A percentile compares a stretch with the other conserved stretches of the same genome.
These are phyloP conservation scores for Erythrophleum fordii DNA, from an alignment of 306 rosid species.

Conservation along the genomic window DNA sequence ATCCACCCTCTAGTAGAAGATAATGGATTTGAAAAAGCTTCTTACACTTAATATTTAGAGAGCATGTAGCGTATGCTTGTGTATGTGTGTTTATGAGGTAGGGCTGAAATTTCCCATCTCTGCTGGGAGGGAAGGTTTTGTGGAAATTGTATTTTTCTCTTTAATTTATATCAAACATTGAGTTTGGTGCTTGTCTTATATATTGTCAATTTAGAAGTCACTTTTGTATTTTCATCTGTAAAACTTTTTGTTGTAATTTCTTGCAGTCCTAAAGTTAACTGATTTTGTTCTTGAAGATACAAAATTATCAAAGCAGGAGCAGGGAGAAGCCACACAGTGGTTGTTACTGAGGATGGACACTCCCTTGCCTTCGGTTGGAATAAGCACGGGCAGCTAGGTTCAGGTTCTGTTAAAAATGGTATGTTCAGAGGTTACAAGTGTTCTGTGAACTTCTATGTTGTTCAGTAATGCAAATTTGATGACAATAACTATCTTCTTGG, in stretches of 20 bases:
- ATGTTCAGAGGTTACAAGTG: constrained; percentile 27
- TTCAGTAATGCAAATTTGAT: constrained; percentile 17
- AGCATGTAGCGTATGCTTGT: not conserved
- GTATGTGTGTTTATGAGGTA: not conserved
- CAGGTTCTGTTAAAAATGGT: constrained; percentile 80
- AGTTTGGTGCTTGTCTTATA: not conserved
- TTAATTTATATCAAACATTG: not conserved
- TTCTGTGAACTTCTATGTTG: not conserved
- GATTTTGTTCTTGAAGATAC: constrained; percentile 56
- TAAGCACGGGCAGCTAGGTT: constrained; percentile 94
- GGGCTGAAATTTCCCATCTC: not conserved
- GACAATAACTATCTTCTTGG: constrained; percentile 26
- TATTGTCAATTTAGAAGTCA: not conserved
- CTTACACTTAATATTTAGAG: not conserved
- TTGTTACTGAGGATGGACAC: constrained; percentile 75
- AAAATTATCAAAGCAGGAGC: constrained; percentile 76
- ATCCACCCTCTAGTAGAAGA: too few relatives aligned
- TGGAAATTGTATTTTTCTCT: not conserved
- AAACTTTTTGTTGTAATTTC: constrained; percentile 1
- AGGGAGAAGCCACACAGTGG: constrained; percentile 79
- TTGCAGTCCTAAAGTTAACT: constrained; percentile 30
- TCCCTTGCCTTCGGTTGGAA: constrained; percentile 92
- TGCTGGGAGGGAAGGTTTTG: not conserved
- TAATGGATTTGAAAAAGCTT: too few relatives aligned
- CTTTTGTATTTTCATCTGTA: constrained; percentile 1